A percentile compares a stretch with the other conserved stretches of the same genome.
Conservation (phyloP, 371 early-diverging fungal species). For the Syncephalastrum racemosum region DNA sequence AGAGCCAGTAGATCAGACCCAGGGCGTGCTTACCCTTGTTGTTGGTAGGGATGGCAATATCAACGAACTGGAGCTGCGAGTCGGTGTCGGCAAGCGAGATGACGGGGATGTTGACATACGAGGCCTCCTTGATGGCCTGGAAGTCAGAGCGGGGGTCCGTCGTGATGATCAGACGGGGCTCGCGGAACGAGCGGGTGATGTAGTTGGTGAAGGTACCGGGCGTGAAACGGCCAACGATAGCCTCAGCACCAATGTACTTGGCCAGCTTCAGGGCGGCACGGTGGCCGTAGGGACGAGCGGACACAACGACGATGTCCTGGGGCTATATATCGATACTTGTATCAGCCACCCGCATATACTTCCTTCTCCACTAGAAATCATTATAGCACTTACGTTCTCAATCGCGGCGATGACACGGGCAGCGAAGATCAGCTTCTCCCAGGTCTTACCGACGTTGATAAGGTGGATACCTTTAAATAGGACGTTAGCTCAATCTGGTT, state of each 20-base stretch:
- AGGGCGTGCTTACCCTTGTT: conserved; percentile 98
- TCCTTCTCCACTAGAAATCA: too few relatives aligned
- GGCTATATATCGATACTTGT: conserved; percentile 34
- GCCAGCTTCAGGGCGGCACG: conserved; percentile 99
- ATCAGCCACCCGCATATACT: conserved; percentile 6
- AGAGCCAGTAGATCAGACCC: conserved; percentile 96
- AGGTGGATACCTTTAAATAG: conserved; percentile 65
- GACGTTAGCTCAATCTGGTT: background rate
- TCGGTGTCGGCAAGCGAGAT: conserved; percentile 99
- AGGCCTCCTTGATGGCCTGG: conserved; percentile 98
- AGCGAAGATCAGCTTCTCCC: conserved; percentile 99
- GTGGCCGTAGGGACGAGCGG: conserved; percentile 97
- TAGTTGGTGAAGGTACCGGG: conserved; percentile 99
- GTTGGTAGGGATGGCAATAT: conserved; percentile 99
- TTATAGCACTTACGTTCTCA: conserved; percentile 61
- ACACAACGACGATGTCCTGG: conserved; percentile 92
- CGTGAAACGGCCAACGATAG: conserved; percentile 99
- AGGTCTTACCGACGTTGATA: conserved; percentile 98
- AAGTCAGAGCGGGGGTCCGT: conserved; percentile 98
- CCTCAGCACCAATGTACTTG: conserved; percentile 95
- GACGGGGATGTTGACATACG: conserved; percentile 99
- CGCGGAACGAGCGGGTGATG: conserved; percentile 97
- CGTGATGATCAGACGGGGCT: conserved; percentile 97
- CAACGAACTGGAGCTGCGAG: conserved; percentile 91
- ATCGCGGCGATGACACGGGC: conserved; percentile 97